phyloP scores from a whole-genome alignment of 2,329 filamentous ascomycete species.

The Xylariales sp. region DNA sequence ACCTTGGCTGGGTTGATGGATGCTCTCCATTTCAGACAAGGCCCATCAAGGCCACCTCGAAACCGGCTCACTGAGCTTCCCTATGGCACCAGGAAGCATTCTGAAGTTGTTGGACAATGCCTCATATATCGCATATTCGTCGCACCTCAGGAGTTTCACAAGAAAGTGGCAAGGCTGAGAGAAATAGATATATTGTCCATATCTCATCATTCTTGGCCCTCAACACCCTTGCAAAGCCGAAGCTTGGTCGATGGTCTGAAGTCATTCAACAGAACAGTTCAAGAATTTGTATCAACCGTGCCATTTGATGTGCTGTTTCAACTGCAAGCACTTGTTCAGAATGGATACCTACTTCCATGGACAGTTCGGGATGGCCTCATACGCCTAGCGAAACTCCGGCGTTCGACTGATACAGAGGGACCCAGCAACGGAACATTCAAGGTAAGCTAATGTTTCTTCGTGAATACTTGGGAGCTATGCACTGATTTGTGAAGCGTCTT shows the following conservation, averaged over 20 bases:
- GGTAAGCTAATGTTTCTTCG: not conserved
- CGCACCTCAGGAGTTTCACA: conserved; percentile 20
- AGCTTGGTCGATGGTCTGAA: conserved; percentile 20
- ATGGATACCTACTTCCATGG: conserved; percentile 55
- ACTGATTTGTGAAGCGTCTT: not conserved
- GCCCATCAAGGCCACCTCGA: conserved; percentile 4
- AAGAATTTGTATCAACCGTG: conserved; percentile 26
- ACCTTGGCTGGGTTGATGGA: not conserved
- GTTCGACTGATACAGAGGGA: conserved; percentile 1
- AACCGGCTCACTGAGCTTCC: conserved; percentile 26
- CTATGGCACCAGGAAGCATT: conserved; percentile 22
- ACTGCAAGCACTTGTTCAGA: conserved; percentile 57
- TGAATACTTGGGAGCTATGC: no score
- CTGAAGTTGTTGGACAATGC: conserved; percentile 33
- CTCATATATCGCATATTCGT: conserved; percentile 39
- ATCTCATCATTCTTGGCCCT: conserved; percentile 19
- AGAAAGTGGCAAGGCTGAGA: conserved; percentile 23
- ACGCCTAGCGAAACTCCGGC: conserved; percentile 31
- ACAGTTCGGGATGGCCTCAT: conserved; percentile 43
- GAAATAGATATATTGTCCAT: conserved; percentile 21
- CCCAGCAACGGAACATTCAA: not conserved
- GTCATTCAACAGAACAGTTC: conserved; percentile 29
- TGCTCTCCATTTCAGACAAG: not conserved
- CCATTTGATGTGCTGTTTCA: conserved; percentile 57
- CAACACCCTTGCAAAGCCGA: conserved; percentile 7